phyloP scores from a whole-genome alignment of 1,284 basidiomycete species.

The Moesziomyces globuligerus region DNA sequence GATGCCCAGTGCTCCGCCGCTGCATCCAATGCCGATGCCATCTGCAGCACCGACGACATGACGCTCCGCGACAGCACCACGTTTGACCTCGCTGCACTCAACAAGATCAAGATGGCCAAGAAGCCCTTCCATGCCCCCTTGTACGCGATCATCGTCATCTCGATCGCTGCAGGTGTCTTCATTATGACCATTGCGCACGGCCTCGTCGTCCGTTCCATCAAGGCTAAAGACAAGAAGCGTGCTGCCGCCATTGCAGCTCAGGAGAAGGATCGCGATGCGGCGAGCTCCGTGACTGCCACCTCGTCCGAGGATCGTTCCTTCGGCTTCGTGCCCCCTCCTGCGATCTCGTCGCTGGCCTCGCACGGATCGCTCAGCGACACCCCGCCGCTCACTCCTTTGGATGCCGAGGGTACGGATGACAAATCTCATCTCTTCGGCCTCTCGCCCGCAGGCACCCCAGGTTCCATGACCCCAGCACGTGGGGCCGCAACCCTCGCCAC shows the following conservation, averaged over 20 bases:
- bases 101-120: slow-evolving; percentile 22
- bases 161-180: slow-evolving; percentile 48
- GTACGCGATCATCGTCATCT: slow-evolving; percentile 39
- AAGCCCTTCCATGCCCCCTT: slow-evolving; percentile 25
- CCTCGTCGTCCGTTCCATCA: slow-evolving; percentile 43
- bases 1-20: slow-evolving; percentile 40
- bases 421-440: slow-evolving; percentile 24
- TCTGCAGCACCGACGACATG: slow-evolving; percentile 58
- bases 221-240: slow-evolving; percentile 43
- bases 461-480: slow-evolving; percentile 14
- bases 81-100: slow-evolving; percentile 37
- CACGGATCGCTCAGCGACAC: slow-evolving; percentile 2
- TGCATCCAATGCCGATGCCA: slow-evolving; percentile 19
- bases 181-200: slow-evolving; percentile 54
- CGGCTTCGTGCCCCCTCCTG: slow-evolving; percentile 7
- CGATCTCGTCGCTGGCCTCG: slow-evolving; percentile 11
- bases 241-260: slow-evolving; percentile 34
- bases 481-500: slow-evolving; percentile 1
- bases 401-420: slow-evolving; percentile 27
- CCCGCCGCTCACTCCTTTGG: slow-evolving; percentile 18
- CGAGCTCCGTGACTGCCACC: not conserved
- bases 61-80: slow-evolving; percentile 53
- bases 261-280: slow-evolving; percentile 13
- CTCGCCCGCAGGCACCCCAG: slow-evolving; percentile 12
- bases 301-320: slow-evolving; percentile 2